Evolutionary conservation across 495 filamentous ascomycete species (phyloP).

Genomic region (Collariella sp.): DNA sequence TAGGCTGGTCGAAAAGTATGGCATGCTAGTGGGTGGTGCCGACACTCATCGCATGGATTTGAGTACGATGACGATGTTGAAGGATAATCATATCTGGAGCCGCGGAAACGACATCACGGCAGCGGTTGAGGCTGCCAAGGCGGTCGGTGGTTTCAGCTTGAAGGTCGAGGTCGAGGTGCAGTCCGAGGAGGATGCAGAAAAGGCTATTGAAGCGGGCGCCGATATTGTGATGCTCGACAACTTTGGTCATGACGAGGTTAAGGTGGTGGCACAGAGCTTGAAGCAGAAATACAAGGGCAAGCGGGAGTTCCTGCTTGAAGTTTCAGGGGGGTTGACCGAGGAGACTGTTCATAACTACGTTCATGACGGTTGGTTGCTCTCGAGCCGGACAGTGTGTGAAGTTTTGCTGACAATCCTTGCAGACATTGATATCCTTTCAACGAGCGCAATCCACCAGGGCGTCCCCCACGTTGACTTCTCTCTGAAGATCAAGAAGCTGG

Average conservation of each 20-base stretch:
- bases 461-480: slow-evolving; percentile 91
- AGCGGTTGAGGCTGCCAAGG: slow-evolving; percentile 76
- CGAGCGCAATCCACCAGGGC: slow-evolving; percentile 94
- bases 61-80: slow-evolving; percentile 93
- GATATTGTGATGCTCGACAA: slow-evolving; percentile 98
- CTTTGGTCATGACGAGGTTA: slow-evolving; percentile 69
- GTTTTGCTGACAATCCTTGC: neutral
- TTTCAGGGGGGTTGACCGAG: slow-evolving; percentile 82
- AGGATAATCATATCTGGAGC: slow-evolving; percentile 96
- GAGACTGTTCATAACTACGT: slow-evolving; percentile 74
- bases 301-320: slow-evolving; percentile 69
- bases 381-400: neutral
- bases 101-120: slow-evolving; percentile 72
- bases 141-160: slow-evolving; percentile 75
- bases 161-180: slow-evolving; percentile 97
- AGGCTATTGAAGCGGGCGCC: slow-evolving; percentile 82
- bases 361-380: slow-evolving; percentile 50
- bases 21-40: slow-evolving; percentile 85
- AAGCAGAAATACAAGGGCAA: slow-evolving; percentile 68
- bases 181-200: slow-evolving; percentile 76
- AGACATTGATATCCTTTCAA: slow-evolving; percentile 92
- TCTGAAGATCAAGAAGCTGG: slow-evolving; percentile 59
- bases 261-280: slow-evolving; percentile 57
- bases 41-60: slow-evolving; percentile 90
- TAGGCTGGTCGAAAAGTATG: slow-evolving; percentile 94